Conservation (phyloP, 768 basidiomycete genomes). For the Lactifluus echinatus region DNA sequence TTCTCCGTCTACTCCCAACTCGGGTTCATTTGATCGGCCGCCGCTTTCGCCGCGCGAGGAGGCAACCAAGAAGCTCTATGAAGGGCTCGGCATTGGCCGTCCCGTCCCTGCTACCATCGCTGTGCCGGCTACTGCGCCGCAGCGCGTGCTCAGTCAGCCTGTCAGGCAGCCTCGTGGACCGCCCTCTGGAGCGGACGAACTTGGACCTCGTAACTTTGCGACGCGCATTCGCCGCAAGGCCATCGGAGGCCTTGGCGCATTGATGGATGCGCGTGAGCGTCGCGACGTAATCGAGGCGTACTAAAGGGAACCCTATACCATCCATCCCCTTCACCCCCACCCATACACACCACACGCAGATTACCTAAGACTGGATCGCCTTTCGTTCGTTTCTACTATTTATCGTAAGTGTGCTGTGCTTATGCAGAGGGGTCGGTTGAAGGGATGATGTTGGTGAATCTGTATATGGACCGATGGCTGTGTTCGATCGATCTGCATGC, state of each 20-base stretch:
- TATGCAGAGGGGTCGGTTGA: conserved; percentile 4
- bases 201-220: conserved; percentile 84
- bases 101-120: conserved; percentile 36
- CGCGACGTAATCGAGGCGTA: conserved; percentile 36
- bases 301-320: conserved; percentile 6
- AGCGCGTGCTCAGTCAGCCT: conserved; percentile 56
- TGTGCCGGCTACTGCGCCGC: conserved; percentile 31
- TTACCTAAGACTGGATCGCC: conserved; percentile 14
- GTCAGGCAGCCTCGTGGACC: conserved; percentile 84
- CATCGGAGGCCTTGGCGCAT: conserved; percentile 67
- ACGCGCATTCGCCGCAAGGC: conserved; percentile 78
- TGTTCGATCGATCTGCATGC: conserved; percentile 2
- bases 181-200: conserved; percentile 77
- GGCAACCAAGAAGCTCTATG: conserved; percentile 78
- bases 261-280: conserved; percentile 76
- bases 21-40: conserved; percentile 41
- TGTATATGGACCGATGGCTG: conserved; percentile 1
- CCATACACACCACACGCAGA: conserved; percentile 8
- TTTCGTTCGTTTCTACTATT: conserved; percentile 20
- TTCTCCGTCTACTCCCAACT: conserved; percentile 69
- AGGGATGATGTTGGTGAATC: conserved; percentile 6
- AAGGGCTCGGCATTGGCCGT: conserved; percentile 80
- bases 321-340: background rate
- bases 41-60: conserved; percentile 82
- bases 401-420: conserved; percentile 16